phyloP scores from a whole-genome alignment of 202 grass and related monocot genomes.

The Elaeis oleifera region DNA sequence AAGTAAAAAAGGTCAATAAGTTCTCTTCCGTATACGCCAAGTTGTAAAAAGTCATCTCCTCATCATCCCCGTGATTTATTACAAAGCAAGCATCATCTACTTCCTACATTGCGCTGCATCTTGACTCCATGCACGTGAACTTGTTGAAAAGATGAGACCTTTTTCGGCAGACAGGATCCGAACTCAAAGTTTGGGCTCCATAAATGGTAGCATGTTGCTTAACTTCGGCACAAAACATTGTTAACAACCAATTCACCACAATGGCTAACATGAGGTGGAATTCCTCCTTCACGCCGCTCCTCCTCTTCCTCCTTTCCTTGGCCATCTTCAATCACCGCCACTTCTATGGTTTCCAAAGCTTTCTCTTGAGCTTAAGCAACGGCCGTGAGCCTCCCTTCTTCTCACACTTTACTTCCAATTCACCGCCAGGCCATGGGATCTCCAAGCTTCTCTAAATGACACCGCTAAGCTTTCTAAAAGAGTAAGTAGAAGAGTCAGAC shows the following conservation, averaged over 20 bases:
- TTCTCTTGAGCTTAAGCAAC: not conserved
- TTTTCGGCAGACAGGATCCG: constrained; percentile 28
- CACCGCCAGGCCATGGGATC: not conserved
- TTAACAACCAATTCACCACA: not conserved
- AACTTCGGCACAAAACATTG: not conserved
- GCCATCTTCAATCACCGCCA: constrained; percentile 7
- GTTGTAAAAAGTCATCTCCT: too few relatives aligned
- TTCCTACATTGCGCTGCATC: too few relatives aligned
- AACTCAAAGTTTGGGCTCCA: constrained; percentile 20
- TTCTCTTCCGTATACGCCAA: too few relatives aligned
- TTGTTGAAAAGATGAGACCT: too few relatives aligned
- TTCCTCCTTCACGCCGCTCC: constrained; percentile 19
- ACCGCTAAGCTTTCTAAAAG: too few relatives aligned
- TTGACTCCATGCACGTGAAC: too few relatives aligned
- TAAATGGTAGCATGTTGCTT: constrained; percentile 1
- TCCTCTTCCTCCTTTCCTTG: constrained; percentile 21
- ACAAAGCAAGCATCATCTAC: too few relatives aligned
- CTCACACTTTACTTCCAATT: not conserved
- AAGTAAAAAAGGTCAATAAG: too few relatives aligned
- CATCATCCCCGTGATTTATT: too few relatives aligned
- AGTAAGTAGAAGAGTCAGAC: too few relatives aligned
- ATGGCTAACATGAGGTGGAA: constrained; percentile 19
- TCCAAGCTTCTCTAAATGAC: not conserved
- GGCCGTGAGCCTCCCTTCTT: not conserved
- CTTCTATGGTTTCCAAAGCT: constrained; percentile 19